phyloP scores from a whole-genome alignment of 2,329 filamentous ascomycete genomes.

The Xylaria sp. region DNA sequence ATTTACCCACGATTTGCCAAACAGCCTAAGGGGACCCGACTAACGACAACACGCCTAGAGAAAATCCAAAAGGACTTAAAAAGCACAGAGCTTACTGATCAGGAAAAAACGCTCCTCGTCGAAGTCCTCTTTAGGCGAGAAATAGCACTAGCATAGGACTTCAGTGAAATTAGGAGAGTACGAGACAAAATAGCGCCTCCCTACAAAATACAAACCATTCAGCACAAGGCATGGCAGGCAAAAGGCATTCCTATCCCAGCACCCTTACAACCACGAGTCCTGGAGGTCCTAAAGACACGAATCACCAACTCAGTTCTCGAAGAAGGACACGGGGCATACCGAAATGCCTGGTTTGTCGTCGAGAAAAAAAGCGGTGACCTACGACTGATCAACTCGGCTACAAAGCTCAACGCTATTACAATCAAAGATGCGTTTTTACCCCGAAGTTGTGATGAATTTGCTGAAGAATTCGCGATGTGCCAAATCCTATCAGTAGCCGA shows the following conservation, averaged over 20 bases:
- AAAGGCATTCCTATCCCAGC: neutral
- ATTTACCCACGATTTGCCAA: neutral
- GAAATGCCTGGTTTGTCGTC: neutral
- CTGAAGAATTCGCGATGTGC: neutral
- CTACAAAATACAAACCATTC: neutral
- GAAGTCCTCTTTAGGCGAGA: neutral
- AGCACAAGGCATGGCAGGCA: neutral
- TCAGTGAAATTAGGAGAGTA: neutral
- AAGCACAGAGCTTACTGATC: neutral
- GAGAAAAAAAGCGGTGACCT: neutral
- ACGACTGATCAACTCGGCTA: neutral
- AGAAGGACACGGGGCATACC: neutral
- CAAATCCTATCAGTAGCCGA: neutral
- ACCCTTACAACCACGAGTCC: neutral
- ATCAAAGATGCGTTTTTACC: neutral
- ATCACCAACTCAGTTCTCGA: neutral
- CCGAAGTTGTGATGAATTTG: neutral
- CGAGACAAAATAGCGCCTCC: neutral
- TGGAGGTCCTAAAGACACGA: neutral
- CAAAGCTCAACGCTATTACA: neutral
- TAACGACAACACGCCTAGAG: neutral
- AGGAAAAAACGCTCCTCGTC: neutral
- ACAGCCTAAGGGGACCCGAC: neutral
- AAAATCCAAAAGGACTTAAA: neutral
- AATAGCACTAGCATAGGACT: neutral